Percentiles rank a stretch among this genome's conserved stretches.
Evolutionary conservation across 2,329 filamentous ascomycete genomes (phyloP).

Genomic region (Fusarium temperatum): DNA sequence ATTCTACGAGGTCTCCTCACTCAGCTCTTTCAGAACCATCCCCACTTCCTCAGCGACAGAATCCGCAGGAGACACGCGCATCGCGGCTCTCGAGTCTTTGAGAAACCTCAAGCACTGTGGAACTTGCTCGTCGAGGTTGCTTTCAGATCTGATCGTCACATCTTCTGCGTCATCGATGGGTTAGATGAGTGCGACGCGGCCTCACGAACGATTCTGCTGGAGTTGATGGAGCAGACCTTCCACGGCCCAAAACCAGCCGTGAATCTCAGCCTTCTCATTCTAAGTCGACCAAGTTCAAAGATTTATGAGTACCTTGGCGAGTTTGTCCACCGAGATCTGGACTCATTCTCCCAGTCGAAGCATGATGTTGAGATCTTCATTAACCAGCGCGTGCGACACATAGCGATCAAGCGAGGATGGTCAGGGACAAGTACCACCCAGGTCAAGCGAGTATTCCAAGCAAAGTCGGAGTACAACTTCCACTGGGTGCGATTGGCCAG

Average conservation of each 20-base stretch:
- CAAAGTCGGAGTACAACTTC: constrained; percentile 37
- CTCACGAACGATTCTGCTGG: constrained; percentile 11
- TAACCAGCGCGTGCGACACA: constrained; percentile 22
- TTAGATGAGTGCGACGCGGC: constrained; percentile 21
- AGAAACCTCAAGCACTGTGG: constrained; percentile 24
- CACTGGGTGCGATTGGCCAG: constrained; percentile 40
- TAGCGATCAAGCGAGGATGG: constrained; percentile 27
- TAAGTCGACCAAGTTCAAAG: constrained; percentile 17
- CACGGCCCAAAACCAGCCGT: constrained; percentile 2
- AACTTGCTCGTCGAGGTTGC: constrained; percentile 23
- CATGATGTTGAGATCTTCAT: constrained; percentile 31
- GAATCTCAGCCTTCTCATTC: constrained; percentile 13
- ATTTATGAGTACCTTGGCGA: constrained; percentile 14
- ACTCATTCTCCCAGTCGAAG: constrained; percentile 29
- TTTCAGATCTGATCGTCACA: constrained; percentile 18
- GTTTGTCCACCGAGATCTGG: constrained; percentile 35
- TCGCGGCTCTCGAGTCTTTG: constrained; percentile 16
- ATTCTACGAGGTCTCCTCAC: constrained; percentile 19
- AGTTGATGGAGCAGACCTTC: constrained; percentile 24
- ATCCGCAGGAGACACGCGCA: constrained; percentile 20
- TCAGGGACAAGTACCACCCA: constrained; percentile 20
- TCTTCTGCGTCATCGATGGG: constrained; percentile 20
- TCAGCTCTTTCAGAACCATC: constrained; percentile 24
- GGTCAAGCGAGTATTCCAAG: constrained; percentile 24
- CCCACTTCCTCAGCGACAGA: constrained; percentile 22